Percentiles rank a stretch among this genome's conserved stretches.
Evolutionary conservation across 345 rosid species (phyloP).

Genomic region (Corchorus capsularis): DNA sequence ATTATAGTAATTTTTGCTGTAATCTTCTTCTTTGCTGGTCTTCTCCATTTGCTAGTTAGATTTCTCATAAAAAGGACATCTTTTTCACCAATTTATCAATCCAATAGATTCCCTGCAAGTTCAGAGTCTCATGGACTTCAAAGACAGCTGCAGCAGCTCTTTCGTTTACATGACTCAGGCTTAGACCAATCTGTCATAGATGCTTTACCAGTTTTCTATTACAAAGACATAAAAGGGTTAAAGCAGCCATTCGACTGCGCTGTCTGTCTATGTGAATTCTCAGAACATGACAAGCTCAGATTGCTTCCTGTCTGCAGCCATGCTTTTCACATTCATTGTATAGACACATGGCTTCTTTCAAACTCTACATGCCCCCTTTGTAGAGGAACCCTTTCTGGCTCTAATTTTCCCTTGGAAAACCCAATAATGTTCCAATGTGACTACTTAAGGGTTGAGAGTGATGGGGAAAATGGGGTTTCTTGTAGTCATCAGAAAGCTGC

Average conservation of each 20-base stretch:
- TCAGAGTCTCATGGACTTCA: slow-evolving; percentile 50
- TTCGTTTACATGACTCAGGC: slow-evolving; percentile 68
- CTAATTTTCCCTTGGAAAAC: slow-evolving; percentile 26
- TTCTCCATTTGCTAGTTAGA: slow-evolving; percentile 65
- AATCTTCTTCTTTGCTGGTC: slow-evolving; percentile 53
- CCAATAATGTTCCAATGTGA: slow-evolving; percentile 29
- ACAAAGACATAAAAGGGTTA: slow-evolving; percentile 57
- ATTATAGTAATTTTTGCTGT: slow-evolving; percentile 50
- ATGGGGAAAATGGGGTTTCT: slow-evolving; percentile 32
- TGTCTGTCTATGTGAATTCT: slow-evolving; percentile 71
- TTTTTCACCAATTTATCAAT: slow-evolving; percentile 43
- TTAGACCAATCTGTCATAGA: slow-evolving; percentile 71
- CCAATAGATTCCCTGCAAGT: slow-evolving; percentile 45
- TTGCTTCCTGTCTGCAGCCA: slow-evolving; percentile 68
- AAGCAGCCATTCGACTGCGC: slow-evolving; percentile 80
- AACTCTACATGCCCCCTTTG: slow-evolving; percentile 84
- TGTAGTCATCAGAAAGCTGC: slow-evolving; percentile 29
- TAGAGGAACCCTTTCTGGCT: slow-evolving; percentile 47
- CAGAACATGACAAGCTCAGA: slow-evolving; percentile 56
- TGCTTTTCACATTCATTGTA: slow-evolving; percentile 72
- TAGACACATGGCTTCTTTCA: slow-evolving; percentile 81
- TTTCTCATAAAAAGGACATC: slow-evolving; percentile 43
- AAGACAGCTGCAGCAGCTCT: slow-evolving; percentile 74
- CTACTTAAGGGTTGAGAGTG: slow-evolving; percentile 25
- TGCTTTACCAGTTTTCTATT: slow-evolving; percentile 67